Conservation (phyloP, 1,284 basidiomycete species). For the Ustilago loliicola region DNA sequence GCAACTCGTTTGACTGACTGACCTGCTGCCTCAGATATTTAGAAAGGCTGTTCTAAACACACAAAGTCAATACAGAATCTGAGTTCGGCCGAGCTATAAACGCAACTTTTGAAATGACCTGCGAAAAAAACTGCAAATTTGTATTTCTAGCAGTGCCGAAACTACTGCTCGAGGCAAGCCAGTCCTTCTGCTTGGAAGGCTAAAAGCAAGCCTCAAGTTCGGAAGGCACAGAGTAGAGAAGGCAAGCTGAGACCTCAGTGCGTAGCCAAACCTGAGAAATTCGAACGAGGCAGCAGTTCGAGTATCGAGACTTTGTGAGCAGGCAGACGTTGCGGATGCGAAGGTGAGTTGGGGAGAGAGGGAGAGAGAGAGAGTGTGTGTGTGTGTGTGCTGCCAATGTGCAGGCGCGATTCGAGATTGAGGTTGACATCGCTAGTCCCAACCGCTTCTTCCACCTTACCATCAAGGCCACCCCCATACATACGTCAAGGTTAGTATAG, state of each 20-base stretch:
- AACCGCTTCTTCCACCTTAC: slow-evolving; percentile 47
- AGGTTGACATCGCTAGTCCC: slow-evolving; percentile 29
- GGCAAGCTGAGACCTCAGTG: no score
- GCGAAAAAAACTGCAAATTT: no score
- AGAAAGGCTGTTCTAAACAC: no score
- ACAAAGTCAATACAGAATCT: no score
- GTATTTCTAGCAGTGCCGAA: no score
- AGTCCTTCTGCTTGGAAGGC: no score
- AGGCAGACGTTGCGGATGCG: background rate
- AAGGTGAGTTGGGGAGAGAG: background rate
- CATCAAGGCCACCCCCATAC: slow-evolving; percentile 55
- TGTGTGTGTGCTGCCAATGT: background rate
- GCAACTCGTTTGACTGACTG: slow-evolving; percentile 4
- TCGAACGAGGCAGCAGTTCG: background rate
- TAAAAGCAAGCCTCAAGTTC: no score
- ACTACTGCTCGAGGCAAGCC: no score
- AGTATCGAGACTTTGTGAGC: background rate
- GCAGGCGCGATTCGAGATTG: slow-evolving; percentile 25
- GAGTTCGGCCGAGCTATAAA: slow-evolving; percentile 16
- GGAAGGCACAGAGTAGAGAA: no score
- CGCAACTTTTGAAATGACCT: no score
- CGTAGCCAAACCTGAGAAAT: no score
- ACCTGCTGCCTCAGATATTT: background rate
- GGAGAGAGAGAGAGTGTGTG: background rate
- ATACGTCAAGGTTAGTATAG: slow-evolving; percentile 58